phyloP scores from a whole-genome alignment of 352 stramenopile species.

The Globisporangium nunn region DNA sequence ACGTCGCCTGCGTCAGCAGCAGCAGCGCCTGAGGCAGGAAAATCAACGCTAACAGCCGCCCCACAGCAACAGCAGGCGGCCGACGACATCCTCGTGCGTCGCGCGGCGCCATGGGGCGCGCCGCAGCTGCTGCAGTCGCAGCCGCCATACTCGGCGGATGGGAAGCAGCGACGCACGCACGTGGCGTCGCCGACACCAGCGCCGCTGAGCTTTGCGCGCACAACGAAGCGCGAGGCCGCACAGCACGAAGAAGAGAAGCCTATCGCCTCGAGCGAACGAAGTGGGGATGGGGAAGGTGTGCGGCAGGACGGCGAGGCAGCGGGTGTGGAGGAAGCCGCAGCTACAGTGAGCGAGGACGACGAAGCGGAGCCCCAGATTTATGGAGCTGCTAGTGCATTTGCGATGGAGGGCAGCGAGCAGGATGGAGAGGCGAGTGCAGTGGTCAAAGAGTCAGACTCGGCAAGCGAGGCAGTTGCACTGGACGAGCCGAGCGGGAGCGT shows the following conservation, averaged over 20 bases:
- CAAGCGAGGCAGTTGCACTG: no score
- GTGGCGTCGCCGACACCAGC: background rate
- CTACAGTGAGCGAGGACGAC: no score
- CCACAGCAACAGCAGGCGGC: constrained; percentile 5
- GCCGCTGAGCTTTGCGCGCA: background rate
- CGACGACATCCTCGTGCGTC: constrained; percentile 23
- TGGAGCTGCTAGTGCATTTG: no score
- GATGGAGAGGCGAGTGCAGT: no score
- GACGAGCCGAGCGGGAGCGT: no score
- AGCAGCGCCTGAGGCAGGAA: background rate
- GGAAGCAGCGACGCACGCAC: constrained; percentile 6
- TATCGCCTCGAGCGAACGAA: background rate
- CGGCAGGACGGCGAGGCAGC: no score
- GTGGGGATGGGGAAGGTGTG: no score
- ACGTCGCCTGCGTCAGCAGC: background rate
- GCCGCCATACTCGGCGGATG: constrained; percentile 18
- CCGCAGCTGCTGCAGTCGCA: constrained; percentile 3
- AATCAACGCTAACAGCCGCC: background rate
- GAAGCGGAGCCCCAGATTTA: no score
- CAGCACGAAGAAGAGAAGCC: background rate
- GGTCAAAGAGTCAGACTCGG: no score
- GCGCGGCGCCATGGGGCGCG: constrained; percentile 13
- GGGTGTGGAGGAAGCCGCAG: no score
- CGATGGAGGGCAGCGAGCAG: no score
- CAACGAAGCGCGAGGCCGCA: background rate